Base-by-base conservation (phyloP, 2,329 filamentous ascomycete genomes). In the Hymenoscyphus salicellus region DNA sequence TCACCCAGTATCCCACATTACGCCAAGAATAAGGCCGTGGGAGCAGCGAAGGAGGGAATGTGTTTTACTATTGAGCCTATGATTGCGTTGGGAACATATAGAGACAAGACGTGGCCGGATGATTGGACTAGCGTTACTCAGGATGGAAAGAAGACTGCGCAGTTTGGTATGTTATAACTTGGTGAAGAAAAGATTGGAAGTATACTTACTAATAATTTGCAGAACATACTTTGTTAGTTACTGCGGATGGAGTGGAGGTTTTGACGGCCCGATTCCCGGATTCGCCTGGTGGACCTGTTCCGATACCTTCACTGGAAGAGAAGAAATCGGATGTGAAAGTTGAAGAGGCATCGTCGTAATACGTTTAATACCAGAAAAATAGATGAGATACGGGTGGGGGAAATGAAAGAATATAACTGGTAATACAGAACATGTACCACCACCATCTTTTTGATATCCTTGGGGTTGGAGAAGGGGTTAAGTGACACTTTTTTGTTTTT, bases 21-120 rank as follows among this genome's bases (percentile, higher is more conserved):
- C 75, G 94, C 89, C 64, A 98, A 97, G 84, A 99, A 98, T 80
- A 99, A 98, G 85, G 92, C 94, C 0, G 90, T 97, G 1, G 95
- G 95, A 58, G 88, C 91, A 72, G 95, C 93, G 66, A 97, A 97
- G 81, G 89, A 92, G 0, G 95, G 95, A 62, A 97, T 98, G 93
- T 97, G 93, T 69, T 99, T 99, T 74, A 99, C 95, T 0, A 99
- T 99, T 67, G 95, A 99, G 80, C 95, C 95, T 17, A 99, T 99
- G 95, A 93, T 99, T 76, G 93, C 92, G 49, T 78, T 97, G 63
- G 95, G 95, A 65, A 93, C 91, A 66, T 91, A 97, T 78, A 87
- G 87, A 68, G 95, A 99, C 75, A 90, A 95, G 77, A 98, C 93
- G 0, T 99, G 95, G 95, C 95, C 95, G 0, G 95, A 99, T 77